These are phyloP conservation scores for Xylaria hypoxylon DNA, from an alignment of 2,329 filamentous ascomycete species.

Conservation along the genomic window DNA sequence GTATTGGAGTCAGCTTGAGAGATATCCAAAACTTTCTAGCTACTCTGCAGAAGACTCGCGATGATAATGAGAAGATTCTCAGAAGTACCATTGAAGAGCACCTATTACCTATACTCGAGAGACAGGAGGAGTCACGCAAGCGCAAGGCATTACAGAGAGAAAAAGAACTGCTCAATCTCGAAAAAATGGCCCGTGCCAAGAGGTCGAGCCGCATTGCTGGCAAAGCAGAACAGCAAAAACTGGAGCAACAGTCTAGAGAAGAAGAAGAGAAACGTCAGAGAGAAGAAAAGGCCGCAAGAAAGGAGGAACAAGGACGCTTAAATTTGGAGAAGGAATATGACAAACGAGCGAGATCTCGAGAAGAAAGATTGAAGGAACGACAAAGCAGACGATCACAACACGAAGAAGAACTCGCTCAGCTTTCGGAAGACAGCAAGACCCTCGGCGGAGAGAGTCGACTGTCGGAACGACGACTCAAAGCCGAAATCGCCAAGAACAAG, in stretches of 20 bases:
- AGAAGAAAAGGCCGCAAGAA: conserved; percentile 74
- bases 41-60: conserved; percentile 78
- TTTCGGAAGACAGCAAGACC: conserved; percentile 80
- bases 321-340: conserved; percentile 79
- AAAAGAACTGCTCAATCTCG: conserved; percentile 82
- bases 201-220: conserved; percentile 88
- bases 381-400: conserved; percentile 85
- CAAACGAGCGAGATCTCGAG: conserved; percentile 82
- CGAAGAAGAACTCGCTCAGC: conserved; percentile 82
- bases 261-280: conserved; percentile 73
- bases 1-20: conserved; percentile 81
- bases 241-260: conserved; percentile 77
- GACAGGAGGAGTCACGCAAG: conserved; percentile 79
- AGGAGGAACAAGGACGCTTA: conserved; percentile 71
- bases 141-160: conserved; percentile 75
- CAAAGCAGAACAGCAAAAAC: conserved; percentile 81
- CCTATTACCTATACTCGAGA: conserved; percentile 85
- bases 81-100: conserved; percentile 78
- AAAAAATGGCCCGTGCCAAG: conserved; percentile 93
- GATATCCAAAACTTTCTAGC: conserved; percentile 81
- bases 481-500: conserved; percentile 83
- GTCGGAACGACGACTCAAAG: conserved; percentile 83
- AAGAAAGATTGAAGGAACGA: conserved; percentile 86
- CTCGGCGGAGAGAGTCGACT: conserved; percentile 69
- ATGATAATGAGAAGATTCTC: conserved; percentile 86